Evolutionary conservation across 495 filamentous ascomycete species (phyloP), one percentile per base, ranked within the genome.

Genomic region (Aspergillus panamensis): DNA sequence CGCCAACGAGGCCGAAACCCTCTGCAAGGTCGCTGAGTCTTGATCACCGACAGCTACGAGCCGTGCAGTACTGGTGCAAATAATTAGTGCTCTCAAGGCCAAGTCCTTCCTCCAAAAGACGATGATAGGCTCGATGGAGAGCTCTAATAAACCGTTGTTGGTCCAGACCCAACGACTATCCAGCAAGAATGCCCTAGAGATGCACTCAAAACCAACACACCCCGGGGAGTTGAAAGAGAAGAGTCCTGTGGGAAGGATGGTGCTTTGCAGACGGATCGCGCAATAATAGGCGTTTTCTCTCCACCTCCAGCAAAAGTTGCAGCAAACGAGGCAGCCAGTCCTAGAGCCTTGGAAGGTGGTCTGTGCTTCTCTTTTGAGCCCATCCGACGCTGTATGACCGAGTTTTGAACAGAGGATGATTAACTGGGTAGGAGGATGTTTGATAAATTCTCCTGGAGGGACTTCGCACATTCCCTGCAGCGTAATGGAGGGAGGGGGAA

Each of bases 311-410:
- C 35, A 39, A 39, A 64, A 32, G 51, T 32, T 12, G 31, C 44
- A 51, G 56, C 51, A 57, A 56, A 39, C 57, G 58, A 61, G 62
- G 62, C 62, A 48, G 45, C 62, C 62, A 64, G 58, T 61, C 62
- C 44, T 53, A 48, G 51, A 35, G 12, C 33, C 29, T 53, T 51
- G 50, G 37, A 45, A 37, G 49, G 53, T 45, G 57, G 56, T 53
- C 56, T 47, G 56, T 49, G 59, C 59, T 57, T 45, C 12, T 20
- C 59, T 53, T 45, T 17, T 20, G 44, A 45, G 50, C 42, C 14
- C 17, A 30, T 56, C 30, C 31, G 31, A 48, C 12, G 32, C 16
- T 47, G 42, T 21, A 16, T 14, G 42, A n/a, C 43, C 13, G 12
- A 39, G 12, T 31, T 32, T 40, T 35, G 16, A 44, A 61, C 48